phyloP scores from a whole-genome alignment of 1,284 basidiomycete genomes.

The Marasmius fiardii region DNA sequence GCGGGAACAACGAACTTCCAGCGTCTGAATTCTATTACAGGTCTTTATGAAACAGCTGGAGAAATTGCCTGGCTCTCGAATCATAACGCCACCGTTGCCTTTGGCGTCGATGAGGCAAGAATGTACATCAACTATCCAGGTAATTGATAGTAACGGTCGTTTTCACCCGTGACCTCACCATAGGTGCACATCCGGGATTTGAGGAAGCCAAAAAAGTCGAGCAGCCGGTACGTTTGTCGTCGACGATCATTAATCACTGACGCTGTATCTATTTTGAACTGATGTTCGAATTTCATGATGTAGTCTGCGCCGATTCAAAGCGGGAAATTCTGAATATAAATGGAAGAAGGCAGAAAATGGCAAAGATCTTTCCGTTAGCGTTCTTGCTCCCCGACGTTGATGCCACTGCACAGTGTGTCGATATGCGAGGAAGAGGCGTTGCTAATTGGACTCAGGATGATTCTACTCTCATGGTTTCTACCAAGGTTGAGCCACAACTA shows the following conservation, averaged over 20 bases:
- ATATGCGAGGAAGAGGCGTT: conserved; percentile 43
- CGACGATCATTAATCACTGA: neutral
- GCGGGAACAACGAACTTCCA: conserved; percentile 46
- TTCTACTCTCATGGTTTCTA: conserved; percentile 35
- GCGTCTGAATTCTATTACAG: conserved; percentile 42
- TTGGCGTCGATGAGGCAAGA: conserved; percentile 46
- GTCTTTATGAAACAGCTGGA: conserved; percentile 48
- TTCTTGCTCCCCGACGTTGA: neutral
- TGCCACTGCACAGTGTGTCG: conserved; percentile 39
- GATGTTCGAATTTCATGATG: neutral
- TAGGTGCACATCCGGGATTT: conserved; percentile 47
- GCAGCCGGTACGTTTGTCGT: conserved; percentile 42
- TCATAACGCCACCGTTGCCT: conserved; percentile 41
- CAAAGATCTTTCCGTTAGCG: conserved; percentile 44
- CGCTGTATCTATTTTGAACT: too few species aligned
- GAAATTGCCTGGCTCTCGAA: conserved; percentile 49
- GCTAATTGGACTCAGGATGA: conserved; percentile 45
- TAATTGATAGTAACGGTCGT: neutral
- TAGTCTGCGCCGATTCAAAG: conserved; percentile 54
- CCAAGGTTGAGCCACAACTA: conserved; percentile 37
- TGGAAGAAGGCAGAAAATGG: conserved; percentile 51
- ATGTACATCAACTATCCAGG: neutral
- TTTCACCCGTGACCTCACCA: neutral
- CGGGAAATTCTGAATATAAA: conserved; percentile 48
- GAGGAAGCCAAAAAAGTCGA: conserved; percentile 44